Conservation (phyloP, 371 early-diverging fungal species). For the Mucor mucedo region DNA sequence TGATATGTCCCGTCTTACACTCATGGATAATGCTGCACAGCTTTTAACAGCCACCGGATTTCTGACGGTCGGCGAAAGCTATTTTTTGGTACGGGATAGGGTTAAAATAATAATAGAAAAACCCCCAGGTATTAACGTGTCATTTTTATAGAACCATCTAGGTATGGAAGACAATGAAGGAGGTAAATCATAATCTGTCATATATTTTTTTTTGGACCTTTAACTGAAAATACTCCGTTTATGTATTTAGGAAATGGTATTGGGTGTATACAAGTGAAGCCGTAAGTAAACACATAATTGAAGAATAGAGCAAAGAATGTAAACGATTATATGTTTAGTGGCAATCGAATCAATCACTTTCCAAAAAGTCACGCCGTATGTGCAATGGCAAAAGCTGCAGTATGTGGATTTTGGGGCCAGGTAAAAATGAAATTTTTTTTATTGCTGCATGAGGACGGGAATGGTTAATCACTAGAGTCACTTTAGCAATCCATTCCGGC, state of each 20-base stretch:
- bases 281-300: conserved; percentile 11
- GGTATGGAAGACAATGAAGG: conserved; percentile 22
- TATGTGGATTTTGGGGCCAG: conserved; percentile 33
- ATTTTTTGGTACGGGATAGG: conserved; percentile 20
- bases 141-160: conserved; percentile 25
- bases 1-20: conserved; percentile 21
- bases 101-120: background rate
- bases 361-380: conserved; percentile 21
- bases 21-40: conserved; percentile 20
- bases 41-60: conserved; percentile 14
- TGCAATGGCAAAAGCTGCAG: conserved; percentile 15
- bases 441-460: background rate
- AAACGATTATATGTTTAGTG: conserved; percentile 9
- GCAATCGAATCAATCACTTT: conserved; percentile 9
- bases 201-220: background rate
- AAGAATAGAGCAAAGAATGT: background rate
- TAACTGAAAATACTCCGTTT: background rate
- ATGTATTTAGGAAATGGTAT: conserved; percentile 23
- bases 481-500: conserved; percentile 17
- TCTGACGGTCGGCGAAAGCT: conserved; percentile 15
- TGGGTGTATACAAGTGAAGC: conserved; percentile 26
- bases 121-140: background rate
- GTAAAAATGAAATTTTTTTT: conserved; percentile 12
- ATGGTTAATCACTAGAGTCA: too few species aligned
- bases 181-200: conserved; percentile 5